Conservation (phyloP, 176 grass and related monocot genomes). For the bread wheat (Triticum aestivum) region IWGSC_CS_RefSeq_v2.1 NC_057808.1:34414565-34415064, state of each 20-base stretch:
- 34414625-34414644: slow-evolving; percentile 48
- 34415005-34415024: slow-evolving; percentile 90
- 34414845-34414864: slow-evolving; percentile 54
- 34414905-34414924: slow-evolving; percentile 50
- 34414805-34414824: background rate
- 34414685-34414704: slow-evolving; percentile 13
- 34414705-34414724: slow-evolving; percentile 36
- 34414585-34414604: slow-evolving; percentile 57
- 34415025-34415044: slow-evolving; percentile 98
- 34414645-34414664: slow-evolving; percentile 56
- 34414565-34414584: background rate
- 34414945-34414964: slow-evolving; percentile 63
- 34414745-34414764: slow-evolving; percentile 15
- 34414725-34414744: slow-evolving; percentile 37
- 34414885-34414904: slow-evolving; percentile 2
- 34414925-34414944: slow-evolving; percentile 96
- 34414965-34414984: slow-evolving; percentile 86
- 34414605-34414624: slow-evolving; percentile 28
- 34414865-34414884: slow-evolving; percentile 4
- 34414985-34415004: slow-evolving; percentile 83
- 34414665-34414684: slow-evolving; percentile 45
- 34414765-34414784: background rate
- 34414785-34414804: slow-evolving; percentile 32
- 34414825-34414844: slow-evolving; percentile 29
- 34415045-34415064: slow-evolving; percentile 70